Conservation (phyloP, 23 red algal species). For the Gracilaria domingensis region DNA sequence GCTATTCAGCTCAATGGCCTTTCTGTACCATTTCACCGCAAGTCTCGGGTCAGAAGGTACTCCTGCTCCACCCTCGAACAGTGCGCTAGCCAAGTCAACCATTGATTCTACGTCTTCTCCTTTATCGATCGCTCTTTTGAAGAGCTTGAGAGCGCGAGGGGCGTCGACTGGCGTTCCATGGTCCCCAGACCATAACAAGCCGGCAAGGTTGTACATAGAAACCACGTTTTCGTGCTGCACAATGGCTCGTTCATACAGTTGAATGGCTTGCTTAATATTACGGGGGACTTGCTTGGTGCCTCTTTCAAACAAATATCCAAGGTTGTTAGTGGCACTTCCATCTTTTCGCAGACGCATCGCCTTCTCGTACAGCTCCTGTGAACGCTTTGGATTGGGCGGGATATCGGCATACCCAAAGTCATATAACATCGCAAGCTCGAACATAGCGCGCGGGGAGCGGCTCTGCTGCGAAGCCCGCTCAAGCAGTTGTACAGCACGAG, state of each 20-base stretch:
- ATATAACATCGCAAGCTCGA: conserved; percentile 18
- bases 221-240: conserved; percentile 19
- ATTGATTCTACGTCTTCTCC: conserved; percentile 29
- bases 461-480: not conserved
- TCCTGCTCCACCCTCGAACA: conserved; percentile 27
- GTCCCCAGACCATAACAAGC: conserved; percentile 22
- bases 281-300: conserved; percentile 21
- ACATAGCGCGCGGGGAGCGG: conserved; percentile 26
- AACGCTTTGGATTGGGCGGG: conserved; percentile 13
- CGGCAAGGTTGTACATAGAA: conserved; percentile 49
- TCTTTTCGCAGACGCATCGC: not conserved
- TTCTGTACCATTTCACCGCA: conserved; percentile 17
- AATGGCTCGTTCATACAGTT: conserved; percentile 37
- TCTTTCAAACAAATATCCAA: conserved; percentile 14
- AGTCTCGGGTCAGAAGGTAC: not conserved
- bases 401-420: conserved; percentile 31
- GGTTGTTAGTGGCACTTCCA: conserved; percentile 23
- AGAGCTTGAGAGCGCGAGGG: conserved; percentile 29
- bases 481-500: conserved; percentile 5
- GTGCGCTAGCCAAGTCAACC: conserved; percentile 41
- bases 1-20: conserved; percentile 2
- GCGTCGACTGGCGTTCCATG: conserved; percentile 4
- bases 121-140: conserved; percentile 7
- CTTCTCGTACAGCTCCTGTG: conserved; percentile 12
- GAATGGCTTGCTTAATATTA: conserved; percentile 17